Base-by-base conservation (phyloP, 805 yeast species). In the Teunomyces tritomae region DNA sequence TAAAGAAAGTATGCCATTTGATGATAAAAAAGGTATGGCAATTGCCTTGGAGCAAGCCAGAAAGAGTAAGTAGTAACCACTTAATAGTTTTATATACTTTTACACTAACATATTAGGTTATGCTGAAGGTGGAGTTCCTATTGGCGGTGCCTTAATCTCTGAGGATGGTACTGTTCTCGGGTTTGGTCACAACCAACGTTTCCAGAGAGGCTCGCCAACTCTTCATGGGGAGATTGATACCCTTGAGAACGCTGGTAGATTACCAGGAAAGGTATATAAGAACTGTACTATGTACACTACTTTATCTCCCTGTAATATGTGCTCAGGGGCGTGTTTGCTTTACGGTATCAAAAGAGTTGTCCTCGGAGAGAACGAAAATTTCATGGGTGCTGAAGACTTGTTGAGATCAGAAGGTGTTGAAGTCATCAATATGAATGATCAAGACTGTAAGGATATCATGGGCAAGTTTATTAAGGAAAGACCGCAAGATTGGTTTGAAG, bases 181-280 rank as follows among this genome's bases (percentile, higher is more conserved):
- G 26, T 74, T 83, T 42, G 98, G 99, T 10, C 98, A 89, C 67
- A 92, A 92, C 67, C 76, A 82, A 83, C 78, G 99, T 58, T 78
- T 92, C 52, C 98, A 92, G 67, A 87, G 88, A 63, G 73, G 77
- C 14, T 85, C 95, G 9, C 82, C 97, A 13, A 88, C 85, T 13
- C 73, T 92, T 49, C 99, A 92, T 59, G 99, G 96, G 16, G 99
- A 92, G 63, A 94, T 88, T 57, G 79, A 91, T 8, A 83, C 96
- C 7, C 74, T 94, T 49, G 97, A 90, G 61, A 84, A 87, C 53
- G 95, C 96, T 16, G 98, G 98, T 6, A 79, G 98, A 59, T 73
- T 94, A 48, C 83, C 84, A 17, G 97, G 91, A 4, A 74, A 76
- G 17, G 80, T 79, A 13, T 92, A 92, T 72, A 87, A 85, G 59